Evolutionary conservation across 2,329 filamentous ascomycete species (phyloP), one percentile per base, ranked within the genome.

Genomic region (Tricladium varicosporioides): DNA sequence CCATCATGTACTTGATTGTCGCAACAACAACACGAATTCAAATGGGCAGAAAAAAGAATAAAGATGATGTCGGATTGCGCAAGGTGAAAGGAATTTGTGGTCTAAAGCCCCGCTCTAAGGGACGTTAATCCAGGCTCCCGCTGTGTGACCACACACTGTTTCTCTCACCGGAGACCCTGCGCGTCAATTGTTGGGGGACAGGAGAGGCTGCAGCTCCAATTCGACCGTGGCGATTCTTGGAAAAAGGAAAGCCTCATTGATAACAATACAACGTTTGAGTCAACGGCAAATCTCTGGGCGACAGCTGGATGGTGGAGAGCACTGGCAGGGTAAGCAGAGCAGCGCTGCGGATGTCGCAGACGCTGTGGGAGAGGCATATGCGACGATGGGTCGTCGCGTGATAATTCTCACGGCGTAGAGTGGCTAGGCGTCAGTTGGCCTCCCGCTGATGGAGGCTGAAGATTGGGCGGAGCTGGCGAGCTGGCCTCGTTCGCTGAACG

Each of bases 1-100:
- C 51, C 60, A 62, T 62, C 11, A 15, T 11, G 42, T 13, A 9
- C 14, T 27, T 52, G 16, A 13, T 55, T 18, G 44, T 55, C 45
- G 53, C 53, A 42, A 48, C 44, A 18, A 49, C 40, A 48, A 42
- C 5, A 10, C 15, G 27, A 33, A 18, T 14, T 47, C 27, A 8
- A 46, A 13, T 33, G n/a, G 9, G 15, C 45, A 33, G 13, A 19
- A 13, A 47, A 18, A 18, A n/a, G 15, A 13, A 18, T 45, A 15
- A 13, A 45, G 27, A 31, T 46, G 42, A 51, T n/a, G 16, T 51
- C 10, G 16, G 14, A 47, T 45, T 48, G 32, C 46, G 33, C 27
- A 31, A 56, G 36, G 43, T n/a, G 27, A 49, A 22, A 50, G 53
- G 31, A 42, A 47, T 42, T 27, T 47, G 27, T 45, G 10, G 54